Evolutionary conservation across 2,329 filamentous ascomycete genomes (phyloP).

Genomic region (Sclerotinia spermophila): DNA sequence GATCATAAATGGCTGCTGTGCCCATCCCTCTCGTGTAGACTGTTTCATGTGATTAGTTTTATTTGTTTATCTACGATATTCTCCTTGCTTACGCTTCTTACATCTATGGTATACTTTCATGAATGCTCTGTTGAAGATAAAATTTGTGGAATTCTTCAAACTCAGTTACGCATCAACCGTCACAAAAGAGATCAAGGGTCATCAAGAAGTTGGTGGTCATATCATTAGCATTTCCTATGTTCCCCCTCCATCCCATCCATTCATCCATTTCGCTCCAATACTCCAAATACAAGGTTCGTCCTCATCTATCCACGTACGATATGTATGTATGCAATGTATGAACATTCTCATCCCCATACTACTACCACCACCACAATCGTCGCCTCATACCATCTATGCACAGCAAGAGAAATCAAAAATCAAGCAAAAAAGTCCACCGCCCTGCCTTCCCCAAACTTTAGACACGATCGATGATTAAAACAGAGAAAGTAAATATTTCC

Average conservation of each 20-base stretch:
- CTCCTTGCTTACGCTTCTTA: background rate
- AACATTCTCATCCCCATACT: background rate
- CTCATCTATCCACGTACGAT: constrained; percentile 15
- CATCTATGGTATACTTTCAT: background rate
- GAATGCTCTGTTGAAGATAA: background rate
- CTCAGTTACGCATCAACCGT: background rate
- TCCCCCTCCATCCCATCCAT: constrained; percentile 1
- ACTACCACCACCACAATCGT: background rate
- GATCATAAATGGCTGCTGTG: background rate
- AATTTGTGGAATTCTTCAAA: background rate
- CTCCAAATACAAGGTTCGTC: constrained; percentile 7
- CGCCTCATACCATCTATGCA: background rate
- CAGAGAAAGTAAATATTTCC: background rate
- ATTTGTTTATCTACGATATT: background rate
- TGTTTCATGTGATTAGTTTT: background rate
- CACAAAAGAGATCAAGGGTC: background rate
- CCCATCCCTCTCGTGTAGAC: background rate
- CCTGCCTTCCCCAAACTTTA: background rate
- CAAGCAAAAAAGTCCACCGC: background rate
- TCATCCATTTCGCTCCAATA: constrained; percentile 8
- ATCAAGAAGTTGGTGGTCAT: constrained; percentile 4
- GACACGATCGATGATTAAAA: background rate
- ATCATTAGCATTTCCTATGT: constrained; percentile 17
- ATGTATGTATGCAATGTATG: constrained; percentile 15
- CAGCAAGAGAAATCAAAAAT: constrained; percentile 8